A percentile compares a stretch with the other conserved stretches of the same genome.
phyloP scores from a whole-genome alignment of 2,329 filamentous ascomycete species.

The Aureobasidium sp. region DNA sequence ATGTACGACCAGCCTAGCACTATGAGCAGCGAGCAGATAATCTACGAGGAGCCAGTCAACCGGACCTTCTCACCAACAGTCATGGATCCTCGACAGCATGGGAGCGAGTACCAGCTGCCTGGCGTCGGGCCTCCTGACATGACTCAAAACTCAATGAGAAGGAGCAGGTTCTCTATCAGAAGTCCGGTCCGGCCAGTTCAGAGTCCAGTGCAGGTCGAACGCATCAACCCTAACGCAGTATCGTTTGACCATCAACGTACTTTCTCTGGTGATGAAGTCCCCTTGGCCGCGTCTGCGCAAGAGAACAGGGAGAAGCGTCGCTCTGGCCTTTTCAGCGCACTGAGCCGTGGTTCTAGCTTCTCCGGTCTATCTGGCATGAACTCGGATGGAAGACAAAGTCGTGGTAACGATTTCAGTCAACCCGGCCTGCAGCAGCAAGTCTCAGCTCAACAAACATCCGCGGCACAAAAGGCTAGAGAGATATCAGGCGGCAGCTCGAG shows the following conservation, averaged over 20 bases:
- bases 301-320: slow-evolving; percentile 18
- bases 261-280: slow-evolving; percentile 12
- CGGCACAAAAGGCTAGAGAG: slow-evolving; percentile 6
- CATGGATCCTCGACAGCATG: slow-evolving; percentile 33
- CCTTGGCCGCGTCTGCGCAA: slow-evolving; percentile 4
- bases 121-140: slow-evolving; percentile 30
- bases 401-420: background rate
- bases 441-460: background rate
- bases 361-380: slow-evolving; percentile 11
- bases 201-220: background rate
- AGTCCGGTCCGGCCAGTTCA: background rate
- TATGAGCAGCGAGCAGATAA: slow-evolving; percentile 2
- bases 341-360: slow-evolving; percentile 18
- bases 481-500: background rate
- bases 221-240: slow-evolving; percentile 15
- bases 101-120: slow-evolving; percentile 34
- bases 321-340: slow-evolving; percentile 22
- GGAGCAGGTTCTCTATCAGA: background rate
- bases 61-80: slow-evolving; percentile 13
- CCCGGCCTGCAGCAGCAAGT: background rate
- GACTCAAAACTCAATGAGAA: background rate
- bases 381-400: background rate
- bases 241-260: slow-evolving; percentile 1
- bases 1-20: background rate
- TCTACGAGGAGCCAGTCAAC: background rate